A percentile compares a stretch with the other conserved stretches of the same genome.
Evolutionary conservation across 192 early-diverging fungal genomes (phyloP).

Genomic region (Entomortierella beljakovae): DNA sequence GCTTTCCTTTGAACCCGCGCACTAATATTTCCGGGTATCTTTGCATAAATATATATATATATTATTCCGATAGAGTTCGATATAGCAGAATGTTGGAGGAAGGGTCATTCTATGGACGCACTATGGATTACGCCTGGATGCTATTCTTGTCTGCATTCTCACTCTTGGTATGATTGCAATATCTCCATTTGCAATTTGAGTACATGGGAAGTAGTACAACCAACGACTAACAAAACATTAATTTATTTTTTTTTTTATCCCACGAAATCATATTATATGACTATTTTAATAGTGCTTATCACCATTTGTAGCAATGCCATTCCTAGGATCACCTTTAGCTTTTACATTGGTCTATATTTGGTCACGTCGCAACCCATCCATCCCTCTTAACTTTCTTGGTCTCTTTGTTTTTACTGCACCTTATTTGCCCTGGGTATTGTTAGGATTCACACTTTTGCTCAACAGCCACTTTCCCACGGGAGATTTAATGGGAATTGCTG

Average conservation of each 20-base stretch:
- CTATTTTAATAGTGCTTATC: slow-evolving; percentile 40
- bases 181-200: neutral
- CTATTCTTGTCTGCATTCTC: slow-evolving; percentile 75
- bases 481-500: slow-evolving; percentile 86
- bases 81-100: slow-evolving; percentile 95
- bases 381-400: slow-evolving; percentile 90
- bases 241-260: neutral
- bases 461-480: slow-evolving; percentile 79
- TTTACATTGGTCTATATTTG: slow-evolving; percentile 95
- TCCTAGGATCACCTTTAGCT: slow-evolving; percentile 85
- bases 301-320: slow-evolving; percentile 73
- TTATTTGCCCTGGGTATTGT: slow-evolving; percentile 90
- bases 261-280: neutral
- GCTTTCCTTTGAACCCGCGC: neutral
- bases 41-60: neutral
- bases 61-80: slow-evolving; percentile 37
- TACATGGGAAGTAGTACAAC: neutral
- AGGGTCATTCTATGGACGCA: slow-evolving; percentile 88
- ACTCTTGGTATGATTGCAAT: slow-evolving; percentile 59
- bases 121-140: slow-evolving; percentile 95
- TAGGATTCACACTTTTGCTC: slow-evolving; percentile 89
- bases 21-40: neutral
- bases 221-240: neutral
- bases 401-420: slow-evolving; percentile 93
- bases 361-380: slow-evolving; percentile 94